Percentiles rank a stretch among this genome's conserved stretches.
Evolutionary conservation across 179 eudicot genomes (phyloP).

Genomic region (Amaranthus tricolor): DNA sequence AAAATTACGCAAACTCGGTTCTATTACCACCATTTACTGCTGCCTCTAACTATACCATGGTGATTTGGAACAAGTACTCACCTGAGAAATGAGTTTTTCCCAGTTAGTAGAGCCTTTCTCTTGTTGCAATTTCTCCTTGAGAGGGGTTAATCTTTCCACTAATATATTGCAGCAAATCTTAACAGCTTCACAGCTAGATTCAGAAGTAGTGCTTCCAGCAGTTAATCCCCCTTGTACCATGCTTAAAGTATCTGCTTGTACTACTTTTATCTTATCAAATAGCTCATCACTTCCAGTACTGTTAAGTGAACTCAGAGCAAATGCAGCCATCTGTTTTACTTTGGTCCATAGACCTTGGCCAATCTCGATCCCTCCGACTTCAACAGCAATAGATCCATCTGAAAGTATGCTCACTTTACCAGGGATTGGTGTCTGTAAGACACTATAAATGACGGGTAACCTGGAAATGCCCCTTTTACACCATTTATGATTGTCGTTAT

Average conservation of each 20-base stretch:
- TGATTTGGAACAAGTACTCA: slow-evolving; percentile 16
- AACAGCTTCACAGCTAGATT: slow-evolving; percentile 87
- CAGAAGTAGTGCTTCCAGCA: slow-evolving; percentile 89
- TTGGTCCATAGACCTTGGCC: slow-evolving; percentile 99
- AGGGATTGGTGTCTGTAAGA: slow-evolving; percentile 52
- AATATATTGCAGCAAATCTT: slow-evolving; percentile 66
- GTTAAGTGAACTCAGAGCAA: slow-evolving; percentile 51
- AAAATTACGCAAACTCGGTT: too few relatives aligned
- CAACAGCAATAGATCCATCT: slow-evolving; percentile 88
- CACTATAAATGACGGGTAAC: slow-evolving; percentile 59
- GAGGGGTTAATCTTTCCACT: slow-evolving; percentile 60
- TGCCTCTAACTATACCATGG: too few relatives aligned
- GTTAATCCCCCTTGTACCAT: slow-evolving; percentile 90
- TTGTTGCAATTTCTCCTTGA: slow-evolving; percentile 50
- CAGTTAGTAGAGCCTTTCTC: slow-evolving; percentile 53
- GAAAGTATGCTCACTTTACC: slow-evolving; percentile 81
- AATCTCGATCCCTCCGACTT: slow-evolving; percentile 90
- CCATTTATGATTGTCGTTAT: slow-evolving; percentile 55
- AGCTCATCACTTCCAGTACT: slow-evolving; percentile 57
- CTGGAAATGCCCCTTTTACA: slow-evolving; percentile 77
- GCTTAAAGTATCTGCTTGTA: slow-evolving; percentile 83
- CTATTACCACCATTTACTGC: too few relatives aligned
- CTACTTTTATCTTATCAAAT: slow-evolving; percentile 66
- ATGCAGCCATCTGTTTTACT: slow-evolving; percentile 87
- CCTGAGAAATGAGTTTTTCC: slow-evolving; percentile 64